Percentiles rank a stretch among this genome's conserved stretches.
Evolutionary conservation across 805 yeast species (phyloP).

Genomic region (Kluyveromyces aestuarii): DNA sequence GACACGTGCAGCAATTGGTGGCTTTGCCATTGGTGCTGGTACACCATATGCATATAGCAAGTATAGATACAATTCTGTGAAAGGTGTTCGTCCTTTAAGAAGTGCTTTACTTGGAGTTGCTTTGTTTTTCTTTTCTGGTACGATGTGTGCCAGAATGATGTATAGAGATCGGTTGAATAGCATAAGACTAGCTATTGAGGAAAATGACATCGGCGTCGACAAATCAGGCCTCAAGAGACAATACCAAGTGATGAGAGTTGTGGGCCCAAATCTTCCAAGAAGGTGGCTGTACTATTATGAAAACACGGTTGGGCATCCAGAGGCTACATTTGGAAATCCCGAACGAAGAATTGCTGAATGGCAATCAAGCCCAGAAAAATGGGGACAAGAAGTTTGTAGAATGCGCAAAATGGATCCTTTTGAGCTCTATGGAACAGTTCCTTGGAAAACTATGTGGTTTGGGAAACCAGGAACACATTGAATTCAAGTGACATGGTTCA

Average conservation of each 20-base stretch:
- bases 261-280: constrained; percentile 27
- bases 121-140: constrained; percentile 30
- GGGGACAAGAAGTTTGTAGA: background rate
- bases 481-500: background rate
- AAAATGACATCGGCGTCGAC: constrained; percentile 15
- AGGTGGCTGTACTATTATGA: constrained; percentile 44
- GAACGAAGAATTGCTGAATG: constrained; percentile 40
- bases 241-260: constrained; percentile 25
- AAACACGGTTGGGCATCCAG: constrained; percentile 3
- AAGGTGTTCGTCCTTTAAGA: constrained; percentile 34
- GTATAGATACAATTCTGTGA: constrained; percentile 24
- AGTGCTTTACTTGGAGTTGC: constrained; percentile 36
- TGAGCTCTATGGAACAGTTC: background rate
- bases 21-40: constrained; percentile 33
- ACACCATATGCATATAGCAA: constrained; percentile 35
- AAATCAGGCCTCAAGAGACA: constrained; percentile 17
- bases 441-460: background rate
- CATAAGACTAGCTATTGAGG: constrained; percentile 8
- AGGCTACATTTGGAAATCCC: constrained; percentile 42
- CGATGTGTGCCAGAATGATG: constrained; percentile 23
- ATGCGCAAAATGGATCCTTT: background rate
- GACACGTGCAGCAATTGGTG: constrained; percentile 31
- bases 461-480: background rate
- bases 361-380: background rate
- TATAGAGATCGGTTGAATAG: constrained; percentile 25